Base-by-base conservation (phyloP, 106 monocot species). In the Allium cepa region DNA sequence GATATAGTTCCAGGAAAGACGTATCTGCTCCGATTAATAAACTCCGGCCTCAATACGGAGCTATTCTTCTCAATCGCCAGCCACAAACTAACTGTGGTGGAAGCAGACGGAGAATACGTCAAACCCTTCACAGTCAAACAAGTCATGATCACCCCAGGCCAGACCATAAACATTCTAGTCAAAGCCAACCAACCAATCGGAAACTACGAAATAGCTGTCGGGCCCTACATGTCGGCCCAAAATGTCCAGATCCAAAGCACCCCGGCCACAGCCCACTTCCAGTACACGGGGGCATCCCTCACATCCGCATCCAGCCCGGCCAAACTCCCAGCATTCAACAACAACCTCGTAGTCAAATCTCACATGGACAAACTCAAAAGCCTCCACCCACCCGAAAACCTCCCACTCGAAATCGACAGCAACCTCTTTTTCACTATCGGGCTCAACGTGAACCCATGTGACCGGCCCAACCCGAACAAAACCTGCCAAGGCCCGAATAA, bases 391-490 rank as follows among this genome's bases (percentile, higher is more conserved):
- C 49, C 59, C 48, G 9, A 67, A 11, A 18, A 69, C 46, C 68
- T 81, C n/a, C 81, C 81, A 0, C 63, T 76, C 18, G 63, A 62
- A 15, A 76, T 81, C 56, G 72, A 81, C 57, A 64, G 13, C 17
- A 68, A 76, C 46, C 68, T 81, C 6, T 72, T 81, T 63, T 76
- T 76, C 76, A 81, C 81, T 12, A 81, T 81, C 46, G 81, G 81
- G 22, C 45, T 81, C 11, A 76, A 76, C 8, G 72, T 69, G 22
- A 59, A 81, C 3, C 13, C 60, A 7, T 81, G 81, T 57, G 53
- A 79, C 10, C 62, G 73, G n/a, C 9, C 14, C n/a, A 73, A 53
- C 49, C 79, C 79, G 7, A 79, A 74, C 58, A 69, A 74, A 50
- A 79, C 62, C 53, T 79, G 79, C 50, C 79, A 79, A 49, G 79